Evolutionary conservation across 148 eudicot species (phyloP).

Genomic region (Selenicereus undatus): DNA sequence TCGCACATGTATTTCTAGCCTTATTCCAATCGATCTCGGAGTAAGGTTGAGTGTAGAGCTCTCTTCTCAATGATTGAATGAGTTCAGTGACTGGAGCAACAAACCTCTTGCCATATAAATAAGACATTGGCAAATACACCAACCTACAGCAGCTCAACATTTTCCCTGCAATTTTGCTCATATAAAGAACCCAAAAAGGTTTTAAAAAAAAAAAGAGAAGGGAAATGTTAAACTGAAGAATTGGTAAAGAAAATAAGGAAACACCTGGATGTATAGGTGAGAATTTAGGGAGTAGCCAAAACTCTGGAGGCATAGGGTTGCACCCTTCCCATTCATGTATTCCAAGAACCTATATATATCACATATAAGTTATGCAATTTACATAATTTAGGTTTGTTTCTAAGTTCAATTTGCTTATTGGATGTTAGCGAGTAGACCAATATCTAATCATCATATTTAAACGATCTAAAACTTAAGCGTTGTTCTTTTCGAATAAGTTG

Average conservation of each 20-base stretch:
- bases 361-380: not conserved
- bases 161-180: not conserved
- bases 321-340: slow-evolving; percentile 44
- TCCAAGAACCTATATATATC: slow-evolving; percentile 32
- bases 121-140: slow-evolving; percentile 5
- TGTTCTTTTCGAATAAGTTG: too few species aligned
- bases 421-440: too few species aligned
- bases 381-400: not conserved
- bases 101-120: slow-evolving; percentile 4
- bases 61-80: not conserved
- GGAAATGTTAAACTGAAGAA: too few species aligned
- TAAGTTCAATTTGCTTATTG: too few species aligned
- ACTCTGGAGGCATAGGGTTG: slow-evolving; percentile 48
- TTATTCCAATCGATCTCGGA: not conserved
- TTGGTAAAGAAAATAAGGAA: not conserved
- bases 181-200: not conserved
- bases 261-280: slow-evolving; percentile 40
- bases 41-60: not conserved
- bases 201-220: too few species aligned
- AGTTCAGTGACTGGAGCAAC: slow-evolving; percentile 1
- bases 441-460: too few species aligned
- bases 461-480: too few species aligned
- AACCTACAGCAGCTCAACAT: not conserved
- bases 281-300: slow-evolving; percentile 40
- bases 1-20: not conserved